Evolutionary conservation across 768 basidiomycete genomes (phyloP).

Genomic region (Boletus edulis): DNA sequence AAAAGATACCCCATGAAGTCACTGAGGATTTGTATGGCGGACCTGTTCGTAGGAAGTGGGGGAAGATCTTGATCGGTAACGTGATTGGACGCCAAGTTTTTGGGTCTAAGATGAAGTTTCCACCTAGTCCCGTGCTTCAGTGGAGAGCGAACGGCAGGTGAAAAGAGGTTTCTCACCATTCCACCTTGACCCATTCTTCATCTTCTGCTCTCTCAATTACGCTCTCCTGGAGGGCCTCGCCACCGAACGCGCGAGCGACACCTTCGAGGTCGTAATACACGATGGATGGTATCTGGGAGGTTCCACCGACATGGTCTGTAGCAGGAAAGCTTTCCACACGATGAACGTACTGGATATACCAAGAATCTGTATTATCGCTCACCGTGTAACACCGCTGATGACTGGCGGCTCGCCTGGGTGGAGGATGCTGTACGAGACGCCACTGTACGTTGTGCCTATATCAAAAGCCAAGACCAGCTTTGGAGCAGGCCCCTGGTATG

Average conservation of each 20-base stretch:
- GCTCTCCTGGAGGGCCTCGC: constrained; percentile 41
- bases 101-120: constrained; percentile 36
- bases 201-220: constrained; percentile 41
- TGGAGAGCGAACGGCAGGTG: not conserved
- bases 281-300: constrained; percentile 50
- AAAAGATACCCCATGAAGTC: constrained; percentile 52
- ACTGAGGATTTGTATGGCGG: constrained; percentile 41
- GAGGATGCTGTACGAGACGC: constrained; percentile 42
- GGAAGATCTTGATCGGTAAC: constrained; percentile 36
- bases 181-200: constrained; percentile 27
- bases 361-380: not conserved
- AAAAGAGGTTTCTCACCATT: constrained; percentile 25
- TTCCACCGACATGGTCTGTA: constrained; percentile 44
- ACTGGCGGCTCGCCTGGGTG: constrained; percentile 29
- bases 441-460: constrained; percentile 51
- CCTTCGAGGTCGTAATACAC: constrained; percentile 46
- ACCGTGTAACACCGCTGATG: constrained; percentile 25
- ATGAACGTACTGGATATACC: not conserved
- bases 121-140: constrained; percentile 26
- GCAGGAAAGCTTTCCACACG: constrained; percentile 41
- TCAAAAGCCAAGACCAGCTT: constrained; percentile 51
- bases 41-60: constrained; percentile 41
- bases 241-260: constrained; percentile 40
- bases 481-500: constrained; percentile 40
- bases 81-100: constrained; percentile 16